Evolutionary conservation across 306 rosid genomes (phyloP).

Genomic region (Vigna reflexopilosa): DNA sequence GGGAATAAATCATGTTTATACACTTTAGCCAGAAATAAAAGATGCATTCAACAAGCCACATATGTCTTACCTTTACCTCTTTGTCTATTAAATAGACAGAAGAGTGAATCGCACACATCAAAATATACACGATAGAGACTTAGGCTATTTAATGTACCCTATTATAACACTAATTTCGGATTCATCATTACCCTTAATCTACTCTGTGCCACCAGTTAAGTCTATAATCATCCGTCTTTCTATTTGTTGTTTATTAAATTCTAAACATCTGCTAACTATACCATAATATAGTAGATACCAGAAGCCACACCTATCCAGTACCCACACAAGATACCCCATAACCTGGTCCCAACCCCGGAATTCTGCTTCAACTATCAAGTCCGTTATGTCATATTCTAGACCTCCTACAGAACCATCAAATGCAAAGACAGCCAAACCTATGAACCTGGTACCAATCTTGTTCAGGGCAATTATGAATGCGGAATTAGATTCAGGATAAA

Average conservation of each 20-base stretch:
- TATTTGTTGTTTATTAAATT: constrained; percentile 1
- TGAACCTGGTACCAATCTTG: not conserved
- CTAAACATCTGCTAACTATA: not conserved
- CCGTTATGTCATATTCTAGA: constrained; percentile 3
- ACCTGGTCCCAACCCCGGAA: constrained; percentile 1
- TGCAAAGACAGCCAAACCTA: constrained; percentile 19
- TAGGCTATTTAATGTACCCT: not conserved
- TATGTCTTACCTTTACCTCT: not conserved
- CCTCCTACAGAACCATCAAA: constrained; percentile 25
- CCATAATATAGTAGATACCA: constrained; percentile 14
- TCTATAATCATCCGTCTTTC: not conserved
- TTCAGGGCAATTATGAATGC: not conserved
- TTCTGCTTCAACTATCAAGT: constrained; percentile 8
- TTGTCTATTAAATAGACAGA: constrained; percentile 24
- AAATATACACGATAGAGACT: constrained; percentile 3
- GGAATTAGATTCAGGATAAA: too few relatives aligned
- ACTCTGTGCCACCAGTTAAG: constrained; percentile 6
- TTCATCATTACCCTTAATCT: constrained; percentile 13
- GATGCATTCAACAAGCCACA: constrained; percentile 17
- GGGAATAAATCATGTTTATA: not conserved
- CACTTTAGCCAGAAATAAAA: constrained; percentile 8
- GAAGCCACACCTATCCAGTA: constrained; percentile 8
- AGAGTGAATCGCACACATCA: not conserved
- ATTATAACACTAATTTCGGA: constrained; percentile 24
- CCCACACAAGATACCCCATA: not conserved